Evolutionary conservation across 2,329 filamentous ascomycete species (phyloP).

Genomic region (Parastagonospora nodorum): DNA sequence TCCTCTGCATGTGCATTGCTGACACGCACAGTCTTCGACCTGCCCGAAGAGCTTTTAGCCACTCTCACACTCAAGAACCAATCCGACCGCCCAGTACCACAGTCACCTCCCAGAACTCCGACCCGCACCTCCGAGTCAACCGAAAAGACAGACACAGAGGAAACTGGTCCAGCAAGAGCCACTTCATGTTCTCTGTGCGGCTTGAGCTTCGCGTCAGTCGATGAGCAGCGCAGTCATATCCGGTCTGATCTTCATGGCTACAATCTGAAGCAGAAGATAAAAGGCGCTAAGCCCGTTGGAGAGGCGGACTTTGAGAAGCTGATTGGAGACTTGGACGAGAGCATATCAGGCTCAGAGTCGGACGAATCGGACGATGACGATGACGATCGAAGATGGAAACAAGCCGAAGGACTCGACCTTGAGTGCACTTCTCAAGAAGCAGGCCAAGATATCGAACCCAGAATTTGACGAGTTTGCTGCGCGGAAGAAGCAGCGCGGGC

Average conservation of each 20-base stretch:
- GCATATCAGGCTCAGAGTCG: conserved; percentile 80
- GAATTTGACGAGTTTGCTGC: conserved; percentile 55
- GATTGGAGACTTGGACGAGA: conserved; percentile 85
- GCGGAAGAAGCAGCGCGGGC: conserved; percentile 58
- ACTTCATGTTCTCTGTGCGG: conserved; percentile 83
- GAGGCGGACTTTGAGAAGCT: conserved; percentile 87
- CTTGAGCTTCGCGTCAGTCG: conserved; percentile 70
- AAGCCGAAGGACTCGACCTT: conserved; percentile 71
- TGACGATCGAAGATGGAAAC: conserved; percentile 57
- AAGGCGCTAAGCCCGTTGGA: conserved; percentile 71
- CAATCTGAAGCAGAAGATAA: conserved; percentile 90
- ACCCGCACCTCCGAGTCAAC: conserved; percentile 23
- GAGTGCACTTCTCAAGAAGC: conserved; percentile 77
- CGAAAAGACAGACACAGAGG: conserved; percentile 45
- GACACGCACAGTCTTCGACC: conserved; percentile 71
- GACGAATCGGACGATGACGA: conserved; percentile 77
- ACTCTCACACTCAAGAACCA: conserved; percentile 65
- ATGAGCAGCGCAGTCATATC: conserved; percentile 83
- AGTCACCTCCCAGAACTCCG: conserved; percentile 13
- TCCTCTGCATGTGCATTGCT: conserved; percentile 4
- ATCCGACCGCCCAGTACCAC: conserved; percentile 20
- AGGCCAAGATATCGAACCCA: conserved; percentile 71
- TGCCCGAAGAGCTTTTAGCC: conserved; percentile 74
- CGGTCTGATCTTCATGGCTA: conserved; percentile 92
- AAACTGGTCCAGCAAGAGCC: conserved; percentile 56